phyloP scores from a whole-genome alignment of 176 grass and related monocot genomes.

The Oryza meyeriana region DNA sequence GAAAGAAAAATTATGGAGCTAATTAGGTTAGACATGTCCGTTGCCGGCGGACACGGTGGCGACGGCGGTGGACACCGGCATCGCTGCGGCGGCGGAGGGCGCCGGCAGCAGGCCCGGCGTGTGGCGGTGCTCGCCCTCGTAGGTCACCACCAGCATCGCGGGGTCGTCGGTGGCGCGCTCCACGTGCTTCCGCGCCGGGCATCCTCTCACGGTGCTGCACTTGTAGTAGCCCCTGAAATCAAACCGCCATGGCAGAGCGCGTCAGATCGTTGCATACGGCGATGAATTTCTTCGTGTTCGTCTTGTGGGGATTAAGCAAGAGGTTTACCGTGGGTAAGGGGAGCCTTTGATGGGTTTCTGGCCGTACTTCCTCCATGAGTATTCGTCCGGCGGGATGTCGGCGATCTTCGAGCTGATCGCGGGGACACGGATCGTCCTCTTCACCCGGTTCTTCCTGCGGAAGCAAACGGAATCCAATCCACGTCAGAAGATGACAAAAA shows the following conservation, averaged over 20 bases:
- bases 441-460: constrained; percentile 70
- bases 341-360: constrained; percentile 99
- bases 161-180: constrained; percentile 95
- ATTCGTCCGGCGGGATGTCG: constrained; percentile 91
- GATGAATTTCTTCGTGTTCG: no score
- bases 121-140: constrained; percentile 91
- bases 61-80: not conserved
- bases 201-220: constrained; percentile 81
- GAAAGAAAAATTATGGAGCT: not conserved
- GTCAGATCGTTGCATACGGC: not conserved
- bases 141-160: constrained; percentile 87
- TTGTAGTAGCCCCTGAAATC: constrained; percentile 84
- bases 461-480: not conserved
- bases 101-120: constrained; percentile 3
- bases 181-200: constrained; percentile 91
- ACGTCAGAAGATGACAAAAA: not conserved
- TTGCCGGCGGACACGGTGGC: constrained; percentile 32
- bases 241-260: not conserved
- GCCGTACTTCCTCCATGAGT: constrained; percentile 97
- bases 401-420: constrained; percentile 84
- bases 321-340: constrained; percentile 72
- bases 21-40: constrained; percentile 14
- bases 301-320: not conserved
- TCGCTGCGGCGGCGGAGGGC: not conserved
- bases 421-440: constrained; percentile 73